phyloP scores from a whole-genome alignment of 192 early-diverging fungal genomes.

The Coemansia furcata region DNA sequence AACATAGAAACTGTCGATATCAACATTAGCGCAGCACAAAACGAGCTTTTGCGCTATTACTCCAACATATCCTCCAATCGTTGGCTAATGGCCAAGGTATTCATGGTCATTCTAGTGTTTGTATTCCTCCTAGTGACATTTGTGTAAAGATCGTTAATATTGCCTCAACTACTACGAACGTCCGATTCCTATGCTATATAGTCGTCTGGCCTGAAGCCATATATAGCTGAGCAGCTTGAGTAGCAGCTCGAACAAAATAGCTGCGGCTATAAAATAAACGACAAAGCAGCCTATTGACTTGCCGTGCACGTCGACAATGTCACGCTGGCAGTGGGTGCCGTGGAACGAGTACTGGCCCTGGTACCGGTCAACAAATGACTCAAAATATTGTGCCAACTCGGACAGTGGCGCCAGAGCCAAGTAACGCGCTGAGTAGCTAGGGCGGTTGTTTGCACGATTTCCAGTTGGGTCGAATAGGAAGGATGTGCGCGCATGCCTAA shows the following conservation, averaged over 20 bases:
- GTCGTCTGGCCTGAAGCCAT: not conserved
- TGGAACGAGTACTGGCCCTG: conserved; percentile 73
- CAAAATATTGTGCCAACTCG: conserved; percentile 54
- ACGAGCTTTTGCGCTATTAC: conserved; percentile 89
- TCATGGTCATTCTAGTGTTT: conserved; percentile 85
- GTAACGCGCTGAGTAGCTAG: conserved; percentile 26
- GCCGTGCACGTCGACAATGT: conserved; percentile 49
- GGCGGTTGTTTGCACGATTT: conserved; percentile 49
- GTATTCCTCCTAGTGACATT: conserved; percentile 72
- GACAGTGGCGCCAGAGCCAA: conserved; percentile 48
- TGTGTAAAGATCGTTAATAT: conserved; percentile 37
- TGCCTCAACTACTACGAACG: conserved; percentile 22
- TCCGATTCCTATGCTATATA: not conserved
- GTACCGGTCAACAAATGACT: conserved; percentile 57
- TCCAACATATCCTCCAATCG: conserved; percentile 89
- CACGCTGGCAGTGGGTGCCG: conserved; percentile 62
- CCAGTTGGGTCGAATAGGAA: conserved; percentile 69
- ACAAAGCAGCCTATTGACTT: conserved; percentile 24
- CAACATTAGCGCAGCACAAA: conserved; percentile 88
- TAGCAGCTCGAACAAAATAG: conserved; percentile 16
- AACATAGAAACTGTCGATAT: conserved; percentile 90
- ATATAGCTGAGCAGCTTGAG: not conserved
- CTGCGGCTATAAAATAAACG: conserved; percentile 14
- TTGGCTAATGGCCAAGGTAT: conserved; percentile 94
- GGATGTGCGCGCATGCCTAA: conserved; percentile 57